Evolutionary conservation across 306 rosid species (phyloP).

Genomic region (cucumber (Cucumis sativus)): Cucumber_9930_V3 NC_026657.2:31330501-31331000

Average conservation of each 20-base stretch:
- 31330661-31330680: conserved; percentile 63
- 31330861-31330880: conserved; percentile 68
- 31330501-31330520: background rate
- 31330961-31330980: conserved; percentile 69
- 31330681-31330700: conserved; percentile 60
- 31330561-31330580: background rate
- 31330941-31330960: conserved; percentile 86
- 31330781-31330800: conserved; percentile 10
- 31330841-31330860: conserved; percentile 59
- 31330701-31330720: conserved; percentile 63
- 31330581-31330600: background rate
- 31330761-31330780: conserved; percentile 50
- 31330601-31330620: conserved; percentile 69
- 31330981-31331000: conserved; percentile 99
- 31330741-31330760: conserved; percentile 70
- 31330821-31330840: conserved; percentile 8
- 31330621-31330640: conserved; percentile 80
- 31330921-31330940: conserved; percentile 87
- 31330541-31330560: background rate
- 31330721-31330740: conserved; percentile 83
- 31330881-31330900: conserved; percentile 82
- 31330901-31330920: conserved; percentile 97
- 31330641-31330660: conserved; percentile 72
- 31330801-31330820: background rate
- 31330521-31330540: background rate